Evolutionary conservation across 2,329 filamentous ascomycete genomes (phyloP).

Genomic region (Aureobasidium uvarum): DNA sequence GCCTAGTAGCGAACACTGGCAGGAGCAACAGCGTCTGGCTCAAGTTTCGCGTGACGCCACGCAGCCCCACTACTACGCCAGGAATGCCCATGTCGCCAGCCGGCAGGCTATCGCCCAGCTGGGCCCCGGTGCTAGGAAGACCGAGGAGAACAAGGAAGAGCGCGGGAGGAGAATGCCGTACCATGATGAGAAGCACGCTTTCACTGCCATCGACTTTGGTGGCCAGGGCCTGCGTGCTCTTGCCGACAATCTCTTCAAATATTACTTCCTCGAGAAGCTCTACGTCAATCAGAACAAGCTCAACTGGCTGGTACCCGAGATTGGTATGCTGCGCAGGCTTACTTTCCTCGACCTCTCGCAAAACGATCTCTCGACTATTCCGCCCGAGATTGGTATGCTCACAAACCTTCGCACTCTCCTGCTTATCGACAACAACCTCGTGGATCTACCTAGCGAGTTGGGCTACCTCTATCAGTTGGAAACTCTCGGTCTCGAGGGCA

Average conservation of each 20-base stretch:
- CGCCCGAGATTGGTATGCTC: conserved; percentile 93
- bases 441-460: conserved; percentile 77
- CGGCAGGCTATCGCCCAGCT: conserved; percentile 60
- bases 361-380: conserved; percentile 79
- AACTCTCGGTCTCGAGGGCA: conserved; percentile 87
- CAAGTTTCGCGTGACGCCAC: conserved; percentile 70
- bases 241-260: conserved; percentile 75
- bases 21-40: conserved; percentile 77
- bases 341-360: conserved; percentile 82
- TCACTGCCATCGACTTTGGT: conserved; percentile 82
- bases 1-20: conserved; percentile 72
- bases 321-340: conserved; percentile 79
- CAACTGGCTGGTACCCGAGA: conserved; percentile 70
- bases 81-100: conserved; percentile 68
- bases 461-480: conserved; percentile 87
- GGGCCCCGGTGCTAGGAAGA: conserved; percentile 48
- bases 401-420: conserved; percentile 83
- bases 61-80: conserved; percentile 71
- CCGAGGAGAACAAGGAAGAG: conserved; percentile 44
- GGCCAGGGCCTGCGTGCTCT: conserved; percentile 91
- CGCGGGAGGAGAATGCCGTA: conserved; percentile 23
- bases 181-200: conserved; percentile 19
- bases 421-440: conserved; percentile 87
- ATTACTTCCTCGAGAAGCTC: conserved; percentile 84
- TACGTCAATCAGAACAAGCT: conserved; percentile 95